Percentiles rank a stretch among this genome's conserved stretches.
phyloP scores from a whole-genome alignment of 2,329 filamentous ascomycete genomes.

The Coleophoma eucalyptorum region DNA sequence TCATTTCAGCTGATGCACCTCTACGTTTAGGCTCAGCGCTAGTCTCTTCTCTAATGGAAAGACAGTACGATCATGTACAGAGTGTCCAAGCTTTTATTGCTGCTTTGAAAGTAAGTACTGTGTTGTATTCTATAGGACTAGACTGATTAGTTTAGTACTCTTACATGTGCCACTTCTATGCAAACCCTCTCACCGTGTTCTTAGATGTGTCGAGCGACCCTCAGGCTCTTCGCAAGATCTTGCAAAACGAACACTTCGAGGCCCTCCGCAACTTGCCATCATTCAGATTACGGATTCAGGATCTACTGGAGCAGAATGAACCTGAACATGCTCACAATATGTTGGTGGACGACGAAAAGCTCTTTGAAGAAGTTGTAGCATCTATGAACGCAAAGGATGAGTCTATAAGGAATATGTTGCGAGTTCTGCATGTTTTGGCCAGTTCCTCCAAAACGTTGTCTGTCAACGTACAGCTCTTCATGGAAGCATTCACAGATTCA shows the following conservation, averaged over 20 bases:
- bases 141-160: conserved; percentile 53
- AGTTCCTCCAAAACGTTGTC: conserved; percentile 13
- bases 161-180: conserved; percentile 84
- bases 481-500: conserved; percentile 51
- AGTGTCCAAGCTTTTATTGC: conserved; percentile 70
- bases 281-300: conserved; percentile 55
- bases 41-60: conserved; percentile 59
- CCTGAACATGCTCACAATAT: conserved; percentile 43
- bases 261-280: conserved; percentile 66
- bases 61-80: conserved; percentile 74
- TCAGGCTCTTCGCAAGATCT: conserved; percentile 19
- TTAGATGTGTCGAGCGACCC: conserved; percentile 32
- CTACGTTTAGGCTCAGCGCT: conserved; percentile 63
- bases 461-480: conserved; percentile 48
- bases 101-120: conserved; percentile 56
- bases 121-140: neutral
- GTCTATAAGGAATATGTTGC: conserved; percentile 40
- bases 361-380: conserved; percentile 40
- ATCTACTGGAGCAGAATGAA: conserved; percentile 38
- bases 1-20: conserved; percentile 52
- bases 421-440: conserved; percentile 43
- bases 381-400: conserved; percentile 30
- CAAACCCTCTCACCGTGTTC: conserved; percentile 69
- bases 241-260: conserved; percentile 61
- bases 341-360: conserved; percentile 54